Evolutionary conservation across 345 rosid genomes (phyloP).

Genomic region (Rhodamnia argentea): DNA sequence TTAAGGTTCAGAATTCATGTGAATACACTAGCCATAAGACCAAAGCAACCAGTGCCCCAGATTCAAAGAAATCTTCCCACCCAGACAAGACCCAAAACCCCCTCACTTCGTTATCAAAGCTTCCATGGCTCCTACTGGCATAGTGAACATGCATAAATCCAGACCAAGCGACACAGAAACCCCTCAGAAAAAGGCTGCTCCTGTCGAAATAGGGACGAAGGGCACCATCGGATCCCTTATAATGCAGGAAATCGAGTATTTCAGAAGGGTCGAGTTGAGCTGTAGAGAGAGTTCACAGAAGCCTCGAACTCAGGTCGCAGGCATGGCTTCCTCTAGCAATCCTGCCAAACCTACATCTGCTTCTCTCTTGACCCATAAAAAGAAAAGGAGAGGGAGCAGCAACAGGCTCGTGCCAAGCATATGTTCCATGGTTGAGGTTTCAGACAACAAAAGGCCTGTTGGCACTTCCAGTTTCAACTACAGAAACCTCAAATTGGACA

Average conservation of each 20-base stretch:
- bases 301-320: neutral
- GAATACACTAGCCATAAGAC: constrained; percentile 9
- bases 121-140: constrained; percentile 6
- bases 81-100: constrained; percentile 7
- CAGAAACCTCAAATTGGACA: constrained; percentile 46
- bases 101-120: constrained; percentile 14
- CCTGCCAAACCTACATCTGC: constrained; percentile 10
- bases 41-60: neutral
- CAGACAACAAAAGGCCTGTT: constrained; percentile 19
- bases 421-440: constrained; percentile 54
- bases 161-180: neutral
- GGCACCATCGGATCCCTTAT: constrained; percentile 51
- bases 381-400: constrained; percentile 40
- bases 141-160: constrained; percentile 20
- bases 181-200: constrained; percentile 22
- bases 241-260: constrained; percentile 45
- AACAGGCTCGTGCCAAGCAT: constrained; percentile 35
- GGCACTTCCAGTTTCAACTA: constrained; percentile 33
- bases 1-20: constrained; percentile 29
- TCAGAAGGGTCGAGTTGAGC: constrained; percentile 28
- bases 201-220: constrained; percentile 43
- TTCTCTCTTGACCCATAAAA: constrained; percentile 25
- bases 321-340: constrained; percentile 10
- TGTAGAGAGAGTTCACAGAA: constrained; percentile 21
- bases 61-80: constrained; percentile 13